A percentile compares a stretch with the other conserved stretches of the same genome.
Evolutionary conservation across 2,329 filamentous ascomycete species (phyloP).

Genomic region (Exophiala oligosperma): DNA sequence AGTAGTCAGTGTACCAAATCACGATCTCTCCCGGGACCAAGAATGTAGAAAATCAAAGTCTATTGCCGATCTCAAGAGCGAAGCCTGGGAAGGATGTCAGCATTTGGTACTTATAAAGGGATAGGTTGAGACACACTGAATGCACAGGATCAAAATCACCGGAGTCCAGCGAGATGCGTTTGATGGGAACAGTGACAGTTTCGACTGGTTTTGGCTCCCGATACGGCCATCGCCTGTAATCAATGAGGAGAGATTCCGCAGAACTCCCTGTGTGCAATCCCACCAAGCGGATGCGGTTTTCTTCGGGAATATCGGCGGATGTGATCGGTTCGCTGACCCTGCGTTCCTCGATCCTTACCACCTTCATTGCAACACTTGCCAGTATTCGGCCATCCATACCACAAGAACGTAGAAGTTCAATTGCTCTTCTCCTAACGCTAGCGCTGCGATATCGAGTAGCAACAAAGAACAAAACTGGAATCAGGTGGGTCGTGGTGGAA

Average conservation of each 20-base stretch:
- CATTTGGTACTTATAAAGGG: background rate
- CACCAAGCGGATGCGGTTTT: conserved; percentile 10
- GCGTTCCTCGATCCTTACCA: conserved; percentile 18
- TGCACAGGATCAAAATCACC: conserved; percentile 16
- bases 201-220: background rate
- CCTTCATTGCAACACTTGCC: conserved; percentile 10
- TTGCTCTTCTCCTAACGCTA: conserved; percentile 13
- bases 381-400: conserved; percentile 16
- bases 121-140: conserved; percentile 1
- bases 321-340: conserved; percentile 7
- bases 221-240: conserved; percentile 7
- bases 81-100: no score
- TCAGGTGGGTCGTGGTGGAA: background rate
- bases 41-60: no score
- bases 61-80: background rate
- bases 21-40: no score
- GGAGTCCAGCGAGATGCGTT: conserved; percentile 1
- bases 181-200: background rate
- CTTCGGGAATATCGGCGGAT: conserved; percentile 16
- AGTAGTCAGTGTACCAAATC: no score
- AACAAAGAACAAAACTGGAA: conserved; percentile 21
- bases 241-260: conserved; percentile 1
- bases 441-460: conserved; percentile 18
- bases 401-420: conserved; percentile 10
- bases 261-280: background rate